Base-by-base conservation (phyloP, 345 rosid species). In the Salix caprea region DNA sequence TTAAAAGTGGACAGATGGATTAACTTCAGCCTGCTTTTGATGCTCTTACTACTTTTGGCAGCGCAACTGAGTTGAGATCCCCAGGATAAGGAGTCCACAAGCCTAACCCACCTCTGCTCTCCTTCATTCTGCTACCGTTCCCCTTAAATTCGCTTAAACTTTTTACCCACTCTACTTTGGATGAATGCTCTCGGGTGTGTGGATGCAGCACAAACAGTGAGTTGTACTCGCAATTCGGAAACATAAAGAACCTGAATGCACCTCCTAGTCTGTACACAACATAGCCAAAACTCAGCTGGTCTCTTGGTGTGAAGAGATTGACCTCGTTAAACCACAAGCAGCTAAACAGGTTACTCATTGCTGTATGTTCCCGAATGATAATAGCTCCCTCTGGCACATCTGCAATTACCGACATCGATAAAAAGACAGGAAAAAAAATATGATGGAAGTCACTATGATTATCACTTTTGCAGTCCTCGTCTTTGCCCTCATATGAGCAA, bases 321-420 rank as follows among this genome's bases (percentile, higher is more conserved):
- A 96, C 98, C 89, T 94, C 96, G 39, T 94, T 92, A 96, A 96
- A 96, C 99, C 99, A 94, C 85, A 92, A 72, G 88, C 99, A 94
- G 84, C 90, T 89, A 73, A 96, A 96, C 85, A 96, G 83, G 76
- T 94, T 90, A 77, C 78, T 94, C 78, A 92, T 67, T 30, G 88
- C 86, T 4, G 99, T 92, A 76, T 92, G 99, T 76, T 93, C 99
- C 64, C 97, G 83, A 66, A 92, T 78, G 78, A 94, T 94, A 81
- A 94, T 73, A 21, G 99, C 99, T 81, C 99, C 98, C 89, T 96
- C 99, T 0, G 96, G 99, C 81, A 96, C 99, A 88, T 96, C 99
- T 96, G 93, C 88, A 84, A 54, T 72, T 72, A 3, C n/a, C 66
- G 12, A 58, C 65, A 50, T 37, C 34, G 10, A 3, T 23, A 1